Conservation (phyloP, 2,329 filamentous ascomycete genomes). For the Chaetomiaceae sp. region DNA sequence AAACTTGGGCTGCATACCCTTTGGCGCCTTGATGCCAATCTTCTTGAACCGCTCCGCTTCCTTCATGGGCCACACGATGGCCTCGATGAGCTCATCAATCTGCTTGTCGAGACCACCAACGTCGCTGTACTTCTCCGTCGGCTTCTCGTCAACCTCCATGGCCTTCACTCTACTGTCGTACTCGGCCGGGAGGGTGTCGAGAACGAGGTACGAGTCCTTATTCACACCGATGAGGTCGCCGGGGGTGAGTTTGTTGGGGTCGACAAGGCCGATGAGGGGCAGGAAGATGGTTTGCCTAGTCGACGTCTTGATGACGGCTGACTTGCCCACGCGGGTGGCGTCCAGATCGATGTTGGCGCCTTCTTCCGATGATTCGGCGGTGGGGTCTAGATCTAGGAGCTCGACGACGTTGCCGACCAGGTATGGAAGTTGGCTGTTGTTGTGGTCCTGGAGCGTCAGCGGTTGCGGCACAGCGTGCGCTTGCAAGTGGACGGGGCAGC, state of each 20-base stretch:
- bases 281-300: conserved; percentile 98
- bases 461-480: neutral
- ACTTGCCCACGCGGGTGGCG: conserved; percentile 94
- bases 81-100: conserved; percentile 97
- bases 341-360: conserved; percentile 98
- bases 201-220: conserved; percentile 96
- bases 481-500: conserved; percentile 23
- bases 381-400: conserved; percentile 91
- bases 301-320: conserved; percentile 98
- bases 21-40: conserved; percentile 98
- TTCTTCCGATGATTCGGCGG: conserved; percentile 92
- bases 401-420: conserved; percentile 98
- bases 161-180: conserved; percentile 99
- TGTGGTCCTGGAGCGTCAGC: neutral
- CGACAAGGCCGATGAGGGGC: conserved; percentile 92
- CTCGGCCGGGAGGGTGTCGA: conserved; percentile 94
- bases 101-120: conserved; percentile 97
- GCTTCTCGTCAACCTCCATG: conserved; percentile 99
- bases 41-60: conserved; percentile 99
- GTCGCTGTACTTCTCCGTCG: conserved; percentile 97
- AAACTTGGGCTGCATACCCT: conserved; percentile 58
- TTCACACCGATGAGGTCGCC: conserved; percentile 97
- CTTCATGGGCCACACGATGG: conserved; percentile 99
- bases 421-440: conserved; percentile 89
- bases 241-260: conserved; percentile 90